Base-by-base conservation (phyloP, 768 basidiomycete genomes). In the Russula foetens region DNA sequence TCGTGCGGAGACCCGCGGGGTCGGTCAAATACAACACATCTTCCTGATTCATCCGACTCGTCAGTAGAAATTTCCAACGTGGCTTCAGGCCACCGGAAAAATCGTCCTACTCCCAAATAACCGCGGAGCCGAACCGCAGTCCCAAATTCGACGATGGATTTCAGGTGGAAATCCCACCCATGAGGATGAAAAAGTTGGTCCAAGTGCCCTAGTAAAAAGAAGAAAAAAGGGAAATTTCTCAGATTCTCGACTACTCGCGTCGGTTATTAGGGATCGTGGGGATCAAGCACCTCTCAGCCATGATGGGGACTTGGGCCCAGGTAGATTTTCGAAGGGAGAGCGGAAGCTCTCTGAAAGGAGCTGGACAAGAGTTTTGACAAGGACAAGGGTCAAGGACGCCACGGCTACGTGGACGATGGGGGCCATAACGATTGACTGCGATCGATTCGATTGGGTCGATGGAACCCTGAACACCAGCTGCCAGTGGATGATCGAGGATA, bases 81-180 rank as follows among this genome's bases (percentile, higher is more conserved):
- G 2, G 24, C 14, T 12, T 48, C n/a, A 8, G 9, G 15, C 14
- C 4, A 45, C 14, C 26, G 35, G 19, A 15, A 35, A 35, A n/a
- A 14, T 38, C 19, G 33, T 21, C 55, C 14, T 51, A 61, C 63
- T 28, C 63, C 63, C 11, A 62, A 52, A 48, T 62, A 63, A 1
- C 59, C 63, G 6, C 59, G 48, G 9, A 63, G 59, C 9, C 59
- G 53, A 33, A 63, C 63, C 4, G 54, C 60, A 4, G 59, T 63
- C 23, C 63, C 63, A 51, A 45, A 63, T 7, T 17, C 38, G 17
- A 24, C 50, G 19, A 62, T 31, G 2, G 48, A 43, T 47, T 62
- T 62, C 49, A 62, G 35, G 47, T 63, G 63, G n/a, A 63, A 62
- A 21, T 63, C 50, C 60, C 59, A 62, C 4, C 63, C 59, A n/a